Base-by-base conservation (phyloP, 1,284 basidiomycete species). In the Polyporus tsugae region DNA sequence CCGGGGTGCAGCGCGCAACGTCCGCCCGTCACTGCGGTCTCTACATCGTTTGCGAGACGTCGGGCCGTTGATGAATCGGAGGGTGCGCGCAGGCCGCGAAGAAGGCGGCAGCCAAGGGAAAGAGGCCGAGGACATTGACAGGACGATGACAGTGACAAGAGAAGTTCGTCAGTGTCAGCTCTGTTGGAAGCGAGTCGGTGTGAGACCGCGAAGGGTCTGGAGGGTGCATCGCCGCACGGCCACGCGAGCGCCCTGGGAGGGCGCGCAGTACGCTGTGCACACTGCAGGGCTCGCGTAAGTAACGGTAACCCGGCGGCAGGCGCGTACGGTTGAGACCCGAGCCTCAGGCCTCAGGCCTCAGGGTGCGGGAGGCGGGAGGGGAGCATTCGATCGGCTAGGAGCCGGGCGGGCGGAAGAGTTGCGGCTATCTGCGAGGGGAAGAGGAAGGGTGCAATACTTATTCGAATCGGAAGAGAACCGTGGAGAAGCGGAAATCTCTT, bases 151-250 rank as follows among this genome's bases (percentile, higher is more conserved):
- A 29, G 29, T 29, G 29, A 29, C 29, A 29, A 29, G 29, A 41
- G 41, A 41, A 41, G 41, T 41, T 41, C 41, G 46, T 25, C 25
- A 4, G 22, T 46, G 46, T 46, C 44, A 22, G 6, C n/a, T 7
- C 22, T 2, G 44, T 46, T 46, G 19, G 22, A 29, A 29, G 1
- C 29, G 29, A 29, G 29, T 39, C 39, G 39, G 7, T 35, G 15
- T 35, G 29, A 53, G 52, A 46, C n/a, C 7, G 9, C 13, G 4
- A 22, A 11, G 52, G 33, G 25, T n/a, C 13, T 53, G 52, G 52
- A 22, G 25, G 52, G 52, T 55, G 52, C 52, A 55, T 25, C 55
- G 55, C 55, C 55, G 55, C 55, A 58, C 33, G 6, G 35, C 33
- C 55, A 58, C 55, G 55, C 55, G 55, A 58, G 35, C 35, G 35